A percentile compares a stretch with the other conserved stretches of the same genome.
These are phyloP conservation scores for Fusarium stilboides DNA, from an alignment of 2,329 filamentous ascomycete genomes.

Conservation along the genomic window DNA sequence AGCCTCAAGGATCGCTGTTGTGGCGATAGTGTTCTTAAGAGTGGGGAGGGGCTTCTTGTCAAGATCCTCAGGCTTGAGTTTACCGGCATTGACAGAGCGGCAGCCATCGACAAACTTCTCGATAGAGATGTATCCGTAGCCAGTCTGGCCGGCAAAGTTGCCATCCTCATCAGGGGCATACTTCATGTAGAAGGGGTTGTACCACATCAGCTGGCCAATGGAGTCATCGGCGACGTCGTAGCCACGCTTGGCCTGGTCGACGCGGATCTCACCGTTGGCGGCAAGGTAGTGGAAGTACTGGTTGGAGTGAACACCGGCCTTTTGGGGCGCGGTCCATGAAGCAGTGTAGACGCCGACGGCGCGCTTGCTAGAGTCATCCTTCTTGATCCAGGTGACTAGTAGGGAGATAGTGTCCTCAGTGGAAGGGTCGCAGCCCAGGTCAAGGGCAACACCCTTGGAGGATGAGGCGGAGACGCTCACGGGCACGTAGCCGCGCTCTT, in stretches of 20 bases:
- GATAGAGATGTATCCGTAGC: conserved; percentile 94
- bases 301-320: conserved; percentile 94
- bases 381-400: conserved; percentile 89
- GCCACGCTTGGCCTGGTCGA: conserved; percentile 94
- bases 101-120: conserved; percentile 97
- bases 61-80: conserved; percentile 79
- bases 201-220: conserved; percentile 80
- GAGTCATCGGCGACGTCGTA: conserved; percentile 94
- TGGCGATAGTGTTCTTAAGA: conserved; percentile 89
- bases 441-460: conserved; percentile 83
- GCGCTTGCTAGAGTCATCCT: conserved; percentile 75
- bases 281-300: conserved; percentile 98
- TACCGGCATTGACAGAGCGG: conserved; percentile 81
- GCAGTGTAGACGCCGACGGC: conserved; percentile 94
- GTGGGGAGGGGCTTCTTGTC: conserved; percentile 88
- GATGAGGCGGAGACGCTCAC: conserved; percentile 84
- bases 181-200: conserved; percentile 96
- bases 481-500: conserved; percentile 78
- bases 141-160: conserved; percentile 91
- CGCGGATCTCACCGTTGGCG: conserved; percentile 84
- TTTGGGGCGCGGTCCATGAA: conserved; percentile 94
- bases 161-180: conserved; percentile 96
- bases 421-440: conserved; percentile 81
- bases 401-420: conserved; percentile 96
- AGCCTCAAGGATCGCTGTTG: conserved; percentile 91